A percentile compares a stretch with the other conserved stretches of the same genome.
Evolutionary conservation across 495 filamentous ascomycete genomes (phyloP).

Genomic region (Cairneyella variabilis): DNA sequence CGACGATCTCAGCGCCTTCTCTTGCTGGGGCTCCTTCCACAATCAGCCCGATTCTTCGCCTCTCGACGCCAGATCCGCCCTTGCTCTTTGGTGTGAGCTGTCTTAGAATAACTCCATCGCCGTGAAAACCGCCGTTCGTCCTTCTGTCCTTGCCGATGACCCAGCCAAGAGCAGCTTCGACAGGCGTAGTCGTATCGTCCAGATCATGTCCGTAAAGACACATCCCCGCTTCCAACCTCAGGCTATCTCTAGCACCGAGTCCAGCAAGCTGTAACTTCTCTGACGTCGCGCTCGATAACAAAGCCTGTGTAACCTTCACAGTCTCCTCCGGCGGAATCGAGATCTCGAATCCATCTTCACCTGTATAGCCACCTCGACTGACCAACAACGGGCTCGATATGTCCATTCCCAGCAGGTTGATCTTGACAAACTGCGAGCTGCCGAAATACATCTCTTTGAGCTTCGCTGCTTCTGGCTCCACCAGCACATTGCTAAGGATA

Average conservation of each 20-base stretch:
- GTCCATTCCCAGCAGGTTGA: constrained; percentile 31
- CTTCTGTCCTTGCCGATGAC: constrained; percentile 76
- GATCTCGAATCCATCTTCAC: constrained; percentile 98
- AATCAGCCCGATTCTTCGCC: constrained; percentile 75
- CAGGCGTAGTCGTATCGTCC: constrained; percentile 82
- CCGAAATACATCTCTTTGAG: constrained; percentile 78
- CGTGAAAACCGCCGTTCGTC: constrained; percentile 65
- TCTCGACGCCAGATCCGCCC: constrained; percentile 59
- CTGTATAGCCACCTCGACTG: constrained; percentile 89
- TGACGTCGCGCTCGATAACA: constrained; percentile 58
- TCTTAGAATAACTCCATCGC: constrained; percentile 63
- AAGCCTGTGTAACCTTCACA: constrained; percentile 49
- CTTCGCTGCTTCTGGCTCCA: constrained; percentile 46
- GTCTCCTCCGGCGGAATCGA: constrained; percentile 64
- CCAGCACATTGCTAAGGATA: constrained; percentile 54
- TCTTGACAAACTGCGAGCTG: constrained; percentile 54
- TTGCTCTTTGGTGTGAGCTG: constrained; percentile 68
- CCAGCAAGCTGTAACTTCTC: constrained; percentile 75
- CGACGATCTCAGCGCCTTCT: constrained; percentile 79
- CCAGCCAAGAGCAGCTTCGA: constrained; percentile 80
- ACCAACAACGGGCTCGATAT: constrained; percentile 60
- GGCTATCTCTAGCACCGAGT: constrained; percentile 84
- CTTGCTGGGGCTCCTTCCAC: constrained; percentile 86
- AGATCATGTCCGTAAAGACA: constrained; percentile 98
- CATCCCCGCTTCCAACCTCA: constrained; percentile 95